phyloP scores from a whole-genome alignment of 495 filamentous ascomycete genomes.

The Neurospora sublineolata region DNA sequence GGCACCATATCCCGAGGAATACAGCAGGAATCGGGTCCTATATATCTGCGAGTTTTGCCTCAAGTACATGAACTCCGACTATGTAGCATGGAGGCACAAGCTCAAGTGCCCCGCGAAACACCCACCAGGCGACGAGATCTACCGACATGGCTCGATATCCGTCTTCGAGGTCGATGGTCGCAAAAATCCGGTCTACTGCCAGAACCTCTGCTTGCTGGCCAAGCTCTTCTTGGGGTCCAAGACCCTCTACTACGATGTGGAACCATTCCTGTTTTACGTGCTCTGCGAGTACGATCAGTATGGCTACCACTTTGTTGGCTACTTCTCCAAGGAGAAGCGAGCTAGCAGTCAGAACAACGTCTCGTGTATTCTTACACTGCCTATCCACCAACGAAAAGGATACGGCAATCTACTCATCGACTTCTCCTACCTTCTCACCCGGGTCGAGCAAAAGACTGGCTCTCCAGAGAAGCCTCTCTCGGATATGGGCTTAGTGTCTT shows the following conservation, averaged over 20 bases:
- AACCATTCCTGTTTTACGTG: conserved; percentile 96
- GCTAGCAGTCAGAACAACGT: conserved; percentile 92
- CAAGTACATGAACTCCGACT: conserved; percentile 99
- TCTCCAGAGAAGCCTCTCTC: conserved; percentile 96
- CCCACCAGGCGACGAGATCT: conserved; percentile 94
- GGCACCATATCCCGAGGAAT: conserved; percentile 97
- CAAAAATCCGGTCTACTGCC: conserved; percentile 94
- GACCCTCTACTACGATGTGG: conserved; percentile 96
- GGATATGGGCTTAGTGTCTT: conserved; percentile 94
- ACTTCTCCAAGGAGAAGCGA: conserved; percentile 99
- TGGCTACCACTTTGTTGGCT: conserved; percentile 95
- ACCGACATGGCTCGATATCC: conserved; percentile 83
- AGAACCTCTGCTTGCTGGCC: conserved; percentile 89
- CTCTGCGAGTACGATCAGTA: conserved; percentile 91
- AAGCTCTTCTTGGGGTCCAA: conserved; percentile 96
- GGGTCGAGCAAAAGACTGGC: conserved; percentile 86
- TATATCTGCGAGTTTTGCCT: conserved; percentile 99
- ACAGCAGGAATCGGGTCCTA: conserved; percentile 85
- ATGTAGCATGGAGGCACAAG: conserved; percentile 94
- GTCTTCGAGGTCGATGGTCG: conserved; percentile 96
- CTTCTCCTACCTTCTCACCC: conserved; percentile 92
- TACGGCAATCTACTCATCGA: conserved; percentile 95
- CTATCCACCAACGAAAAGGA: conserved; percentile 92
- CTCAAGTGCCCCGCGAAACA: conserved; percentile 95
- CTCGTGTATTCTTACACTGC: conserved; percentile 89